These are phyloP conservation scores for Schwanniomyces sp. DNA, from an alignment of 805 yeast species.

Conservation along the genomic window DNA sequence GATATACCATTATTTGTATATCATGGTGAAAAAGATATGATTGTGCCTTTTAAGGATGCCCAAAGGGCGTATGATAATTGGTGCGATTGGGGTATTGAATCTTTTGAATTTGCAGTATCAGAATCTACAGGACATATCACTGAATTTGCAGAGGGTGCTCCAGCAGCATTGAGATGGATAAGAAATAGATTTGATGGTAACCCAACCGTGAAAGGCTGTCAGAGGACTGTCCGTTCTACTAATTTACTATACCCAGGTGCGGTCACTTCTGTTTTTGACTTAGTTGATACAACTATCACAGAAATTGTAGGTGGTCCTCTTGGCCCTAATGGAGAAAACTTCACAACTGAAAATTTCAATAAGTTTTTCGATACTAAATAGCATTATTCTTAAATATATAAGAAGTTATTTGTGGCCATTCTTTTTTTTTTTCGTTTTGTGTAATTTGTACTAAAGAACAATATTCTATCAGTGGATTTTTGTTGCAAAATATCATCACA, in stretches of 20 bases:
- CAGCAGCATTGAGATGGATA: conserved; percentile 20
- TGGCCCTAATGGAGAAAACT: conserved; percentile 31
- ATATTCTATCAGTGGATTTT: background rate
- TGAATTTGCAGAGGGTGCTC: conserved; percentile 12
- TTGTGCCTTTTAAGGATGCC: conserved; percentile 17
- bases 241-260: conserved; percentile 47
- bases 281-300: conserved; percentile 13
- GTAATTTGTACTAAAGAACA: background rate
- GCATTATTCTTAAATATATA: background rate
- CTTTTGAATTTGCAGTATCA: conserved; percentile 21
- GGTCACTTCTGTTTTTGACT: conserved; percentile 39
- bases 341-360: conserved; percentile 9
- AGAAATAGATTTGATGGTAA: conserved; percentile 16
- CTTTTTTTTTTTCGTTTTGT: background rate
- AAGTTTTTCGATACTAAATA: background rate
- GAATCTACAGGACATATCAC: conserved; percentile 20
- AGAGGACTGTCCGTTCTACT: conserved; percentile 46
- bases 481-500: background rate
- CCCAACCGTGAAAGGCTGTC: conserved; percentile 15
- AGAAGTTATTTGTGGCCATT: no score
- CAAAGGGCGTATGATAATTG: conserved; percentile 16
- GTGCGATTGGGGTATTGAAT: conserved; percentile 32
- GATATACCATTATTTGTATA: conserved; percentile 20
- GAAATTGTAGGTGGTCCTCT: conserved; percentile 14
- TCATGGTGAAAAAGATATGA: conserved; percentile 21